Conservation (phyloP, 768 basidiomycete species). For the Suillus lakei region DNA sequence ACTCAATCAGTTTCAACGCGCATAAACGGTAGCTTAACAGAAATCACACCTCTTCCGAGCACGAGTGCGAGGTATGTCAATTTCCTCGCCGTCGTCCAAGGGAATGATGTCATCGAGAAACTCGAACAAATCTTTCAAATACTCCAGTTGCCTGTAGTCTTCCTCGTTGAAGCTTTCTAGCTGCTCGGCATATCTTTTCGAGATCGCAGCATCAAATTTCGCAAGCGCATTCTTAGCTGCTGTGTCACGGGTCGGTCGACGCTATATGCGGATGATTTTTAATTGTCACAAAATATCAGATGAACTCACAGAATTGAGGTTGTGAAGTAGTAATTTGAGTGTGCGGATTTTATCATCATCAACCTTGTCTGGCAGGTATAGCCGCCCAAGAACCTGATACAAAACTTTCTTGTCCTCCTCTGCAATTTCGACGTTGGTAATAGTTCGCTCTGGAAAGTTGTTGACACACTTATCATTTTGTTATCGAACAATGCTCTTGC, state of each 20-base stretch:
- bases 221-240: constrained; percentile 69
- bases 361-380: constrained; percentile 69
- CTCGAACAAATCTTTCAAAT: constrained; percentile 65
- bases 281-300: no score
- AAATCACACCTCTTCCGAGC: constrained; percentile 53
- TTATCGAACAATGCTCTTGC: constrained; percentile 52
- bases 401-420: constrained; percentile 67
- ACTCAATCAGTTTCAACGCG: neutral
- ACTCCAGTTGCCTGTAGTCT: constrained; percentile 67
- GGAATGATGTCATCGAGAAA: constrained; percentile 77
- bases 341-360: constrained; percentile 72
- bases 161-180: constrained; percentile 75
- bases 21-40: neutral
- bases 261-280: constrained; percentile 38
- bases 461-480: constrained; percentile 55
- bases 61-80: constrained; percentile 43
- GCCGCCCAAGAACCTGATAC: constrained; percentile 63
- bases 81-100: constrained; percentile 61
- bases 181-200: constrained; percentile 74
- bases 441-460: neutral
- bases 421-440: constrained; percentile 27
- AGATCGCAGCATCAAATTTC: constrained; percentile 68
- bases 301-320: constrained; percentile 55
- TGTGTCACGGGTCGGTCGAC: constrained; percentile 62
- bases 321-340: constrained; percentile 64